Evolutionary conservation across 202 grass and related monocot genomes (phyloP).

Genomic region (Setaria viridis): DNA sequence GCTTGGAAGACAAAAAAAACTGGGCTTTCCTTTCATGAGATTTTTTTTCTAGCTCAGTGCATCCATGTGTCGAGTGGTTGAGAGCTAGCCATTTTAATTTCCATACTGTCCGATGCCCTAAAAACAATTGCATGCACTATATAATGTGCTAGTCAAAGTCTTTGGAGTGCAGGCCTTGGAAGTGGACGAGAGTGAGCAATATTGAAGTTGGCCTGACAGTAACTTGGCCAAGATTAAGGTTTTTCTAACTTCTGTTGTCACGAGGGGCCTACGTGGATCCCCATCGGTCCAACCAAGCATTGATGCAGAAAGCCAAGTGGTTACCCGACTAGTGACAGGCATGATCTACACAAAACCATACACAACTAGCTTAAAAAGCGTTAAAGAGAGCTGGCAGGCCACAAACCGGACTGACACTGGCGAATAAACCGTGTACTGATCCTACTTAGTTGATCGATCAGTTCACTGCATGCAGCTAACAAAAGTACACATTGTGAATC

Average conservation of each 20-base stretch:
- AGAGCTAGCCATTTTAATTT: conserved; percentile 31
- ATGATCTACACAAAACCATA: conserved; percentile 31
- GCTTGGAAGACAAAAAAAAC: not conserved
- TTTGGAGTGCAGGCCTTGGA: conserved; percentile 45
- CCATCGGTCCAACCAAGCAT: conserved; percentile 46
- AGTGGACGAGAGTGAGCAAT: conserved; percentile 33
- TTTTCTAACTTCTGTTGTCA: conserved; percentile 33
- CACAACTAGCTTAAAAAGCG: not conserved
- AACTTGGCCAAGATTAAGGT: conserved; percentile 27
- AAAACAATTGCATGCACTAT: not conserved
- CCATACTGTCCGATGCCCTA: not conserved
- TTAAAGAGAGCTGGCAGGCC: conserved; percentile 4
- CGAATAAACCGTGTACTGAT: conserved; percentile 36
- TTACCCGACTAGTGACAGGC: conserved; percentile 42
- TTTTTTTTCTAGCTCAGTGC: not conserved
- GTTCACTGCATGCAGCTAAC: conserved; percentile 7
- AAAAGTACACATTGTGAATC: conserved; percentile 29
- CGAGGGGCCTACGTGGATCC: conserved; percentile 49
- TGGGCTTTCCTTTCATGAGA: not conserved
- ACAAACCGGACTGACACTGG: not conserved
- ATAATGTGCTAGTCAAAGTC: conserved; percentile 37
- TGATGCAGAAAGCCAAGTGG: conserved; percentile 41
- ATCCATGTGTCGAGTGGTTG: conserved; percentile 36
- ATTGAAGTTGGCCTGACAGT: conserved; percentile 41
- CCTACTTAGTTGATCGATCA: conserved; percentile 7